Evolutionary conservation across 176 grass and related monocot species (phyloP).

Genomic region (Pharus latifolius): DNA sequence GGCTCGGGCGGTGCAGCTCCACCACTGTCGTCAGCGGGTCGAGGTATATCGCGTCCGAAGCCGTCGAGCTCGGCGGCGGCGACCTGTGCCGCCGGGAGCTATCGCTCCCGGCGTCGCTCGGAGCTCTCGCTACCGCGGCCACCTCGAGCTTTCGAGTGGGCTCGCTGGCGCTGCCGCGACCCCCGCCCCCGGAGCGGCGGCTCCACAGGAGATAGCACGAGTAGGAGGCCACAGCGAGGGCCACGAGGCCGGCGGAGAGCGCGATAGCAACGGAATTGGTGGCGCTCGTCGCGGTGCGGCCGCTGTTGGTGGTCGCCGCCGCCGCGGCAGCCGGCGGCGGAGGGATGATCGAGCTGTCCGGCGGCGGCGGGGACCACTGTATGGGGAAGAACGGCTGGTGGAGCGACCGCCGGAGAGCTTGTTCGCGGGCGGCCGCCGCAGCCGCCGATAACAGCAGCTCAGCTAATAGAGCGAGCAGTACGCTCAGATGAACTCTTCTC

Average conservation of each 20-base stretch:
- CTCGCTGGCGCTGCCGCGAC: neutral
- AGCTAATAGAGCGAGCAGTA: neutral
- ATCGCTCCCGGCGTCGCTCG: constrained; percentile 32
- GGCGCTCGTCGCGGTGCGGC: constrained; percentile 7
- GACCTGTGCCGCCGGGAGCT: constrained; percentile 26
- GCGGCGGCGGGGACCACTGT: constrained; percentile 33
- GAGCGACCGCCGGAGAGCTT: neutral
- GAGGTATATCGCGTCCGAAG: constrained; percentile 37
- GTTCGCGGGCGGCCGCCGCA: neutral
- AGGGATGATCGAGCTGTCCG: neutral
- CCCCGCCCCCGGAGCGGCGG: neutral
- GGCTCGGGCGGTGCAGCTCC: constrained; percentile 41
- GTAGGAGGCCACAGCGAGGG: constrained; percentile 18
- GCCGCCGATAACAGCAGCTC: neutral
- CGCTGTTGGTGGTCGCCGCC: neutral
- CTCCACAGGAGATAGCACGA: constrained; percentile 44
- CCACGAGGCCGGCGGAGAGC: constrained; percentile 31
- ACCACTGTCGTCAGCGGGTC: constrained; percentile 29
- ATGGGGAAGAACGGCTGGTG: constrained; percentile 58
- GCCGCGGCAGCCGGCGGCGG: neutral
- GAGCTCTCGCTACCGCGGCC: neutral
- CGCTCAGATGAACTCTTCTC: neutral
- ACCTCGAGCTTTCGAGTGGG: no score
- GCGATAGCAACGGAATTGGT: constrained; percentile 45
- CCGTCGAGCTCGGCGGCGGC: constrained; percentile 34